These are phyloP conservation scores for Tilletiaria anomala DNA, from an alignment of 1,284 basidiomycete genomes.

Conservation along the genomic window DNA sequence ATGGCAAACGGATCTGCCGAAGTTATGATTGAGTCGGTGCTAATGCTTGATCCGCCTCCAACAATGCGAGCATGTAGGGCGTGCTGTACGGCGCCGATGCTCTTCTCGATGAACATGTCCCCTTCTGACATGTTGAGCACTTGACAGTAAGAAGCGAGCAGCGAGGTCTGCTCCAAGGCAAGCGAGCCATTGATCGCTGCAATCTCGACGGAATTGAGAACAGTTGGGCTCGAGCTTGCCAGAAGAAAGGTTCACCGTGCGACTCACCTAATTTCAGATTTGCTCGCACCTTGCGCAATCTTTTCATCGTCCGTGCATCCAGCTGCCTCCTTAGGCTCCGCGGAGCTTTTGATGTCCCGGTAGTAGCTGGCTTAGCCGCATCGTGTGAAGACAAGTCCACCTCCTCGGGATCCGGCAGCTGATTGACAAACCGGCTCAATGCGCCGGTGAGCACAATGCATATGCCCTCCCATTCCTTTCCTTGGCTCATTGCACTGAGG, in stretches of 20 bases:
- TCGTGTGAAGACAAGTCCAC: neutral
- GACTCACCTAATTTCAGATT: conserved; percentile 27
- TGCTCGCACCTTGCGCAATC: conserved; percentile 26
- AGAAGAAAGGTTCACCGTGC: neutral
- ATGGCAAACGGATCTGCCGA: conserved; percentile 10
- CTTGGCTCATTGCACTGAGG: conserved; percentile 7
- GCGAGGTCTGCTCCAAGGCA: conserved; percentile 18
- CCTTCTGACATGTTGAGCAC: conserved; percentile 32
- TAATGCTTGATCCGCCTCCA: neutral
- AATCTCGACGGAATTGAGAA: neutral
- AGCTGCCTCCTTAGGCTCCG: conserved; percentile 8
- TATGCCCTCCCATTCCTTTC: conserved; percentile 21
- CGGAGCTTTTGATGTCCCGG: neutral
- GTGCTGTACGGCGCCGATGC: conserved; percentile 15
- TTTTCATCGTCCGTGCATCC: conserved; percentile 16
- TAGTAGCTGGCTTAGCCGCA: neutral
- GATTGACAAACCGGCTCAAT: conserved; percentile 32
- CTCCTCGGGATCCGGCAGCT: conserved; percentile 26
- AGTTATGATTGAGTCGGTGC: neutral
- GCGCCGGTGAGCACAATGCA: conserved; percentile 29
- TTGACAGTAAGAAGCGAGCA: conserved; percentile 31
- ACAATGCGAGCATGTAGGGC: conserved; percentile 5
- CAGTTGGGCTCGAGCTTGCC: too few relatives aligned
- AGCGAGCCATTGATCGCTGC: conserved; percentile 15
- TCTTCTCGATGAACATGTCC: conserved; percentile 11